A percentile compares a stretch with the other conserved stretches of the same genome.
phyloP scores from a whole-genome alignment of 202 grass and related monocot genomes.

The Hordeum pubiflorum region DNA sequence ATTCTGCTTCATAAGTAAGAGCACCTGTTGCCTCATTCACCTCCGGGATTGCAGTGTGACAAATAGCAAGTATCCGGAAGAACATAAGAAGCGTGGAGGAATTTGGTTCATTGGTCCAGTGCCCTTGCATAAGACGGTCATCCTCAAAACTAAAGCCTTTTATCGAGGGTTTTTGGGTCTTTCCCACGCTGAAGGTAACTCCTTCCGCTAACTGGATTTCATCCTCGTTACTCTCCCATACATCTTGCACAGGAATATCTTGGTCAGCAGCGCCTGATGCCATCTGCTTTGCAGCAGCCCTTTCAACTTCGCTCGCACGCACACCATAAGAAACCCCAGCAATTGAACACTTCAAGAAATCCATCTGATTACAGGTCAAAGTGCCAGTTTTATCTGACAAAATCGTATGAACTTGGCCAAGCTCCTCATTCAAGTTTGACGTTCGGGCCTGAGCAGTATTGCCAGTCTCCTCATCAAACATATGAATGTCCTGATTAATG shows the following conservation, averaged over 20 bases:
- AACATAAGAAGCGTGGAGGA: slow-evolving; percentile 51
- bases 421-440: slow-evolving; percentile 97
- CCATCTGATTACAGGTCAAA: slow-evolving; percentile 98
- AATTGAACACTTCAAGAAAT: slow-evolving; percentile 97
- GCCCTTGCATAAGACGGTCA: slow-evolving; percentile 80
- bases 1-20: slow-evolving; percentile 88
- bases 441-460: slow-evolving; percentile 85
- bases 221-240: slow-evolving; percentile 52
- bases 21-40: slow-evolving; percentile 66
- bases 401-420: slow-evolving; percentile 92
- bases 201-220: slow-evolving; percentile 44
- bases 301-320: slow-evolving; percentile 85
- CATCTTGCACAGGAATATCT: slow-evolving; percentile 36
- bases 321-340: slow-evolving; percentile 80
- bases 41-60: slow-evolving; percentile 89
- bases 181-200: slow-evolving; percentile 41
- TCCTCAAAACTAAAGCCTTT: slow-evolving; percentile 93
- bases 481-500: slow-evolving; percentile 90
- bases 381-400: slow-evolving; percentile 97
- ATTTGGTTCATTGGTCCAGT: slow-evolving; percentile 78
- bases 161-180: slow-evolving; percentile 44
- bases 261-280: slow-evolving; percentile 42
- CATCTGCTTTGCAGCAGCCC: slow-evolving; percentile 80
- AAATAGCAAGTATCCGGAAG: slow-evolving; percentile 86
- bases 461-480: slow-evolving; percentile 97